phyloP scores from a whole-genome alignment of 192 early-diverging fungal genomes.

The Chytriomyces sp. region DNA sequence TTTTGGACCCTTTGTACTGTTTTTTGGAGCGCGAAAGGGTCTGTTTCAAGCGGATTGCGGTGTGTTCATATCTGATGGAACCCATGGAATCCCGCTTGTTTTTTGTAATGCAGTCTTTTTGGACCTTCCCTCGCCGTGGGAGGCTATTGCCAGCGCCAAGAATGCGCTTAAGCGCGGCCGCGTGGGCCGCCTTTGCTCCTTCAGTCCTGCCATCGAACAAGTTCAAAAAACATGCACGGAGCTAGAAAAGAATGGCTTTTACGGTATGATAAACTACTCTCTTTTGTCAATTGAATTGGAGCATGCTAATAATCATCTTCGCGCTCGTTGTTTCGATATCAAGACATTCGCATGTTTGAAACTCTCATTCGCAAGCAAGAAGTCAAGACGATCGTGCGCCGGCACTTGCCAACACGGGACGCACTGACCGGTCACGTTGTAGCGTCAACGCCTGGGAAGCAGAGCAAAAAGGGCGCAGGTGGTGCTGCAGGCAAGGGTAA shows the following conservation, averaged over 20 bases:
- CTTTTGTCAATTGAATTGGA: background rate
- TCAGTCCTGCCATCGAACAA: conserved; percentile 97
- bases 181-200: conserved; percentile 88
- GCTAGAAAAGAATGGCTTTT: conserved; percentile 81
- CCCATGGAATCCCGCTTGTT: background rate
- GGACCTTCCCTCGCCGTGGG: conserved; percentile 97
- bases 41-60: too few species aligned
- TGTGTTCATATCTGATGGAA: too few species aligned
- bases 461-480: conserved; percentile 25
- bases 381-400: conserved; percentile 60
- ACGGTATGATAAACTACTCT: conserved; percentile 51
- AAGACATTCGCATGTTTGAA: conserved; percentile 90
- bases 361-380: conserved; percentile 83
- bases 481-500: conserved; percentile 38
- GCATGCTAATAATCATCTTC: background rate
- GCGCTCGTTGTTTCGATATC: background rate
- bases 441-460: conserved; percentile 58
- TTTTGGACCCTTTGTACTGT: background rate
- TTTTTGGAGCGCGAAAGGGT: background rate
- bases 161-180: conserved; percentile 76
- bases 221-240: conserved; percentile 78
- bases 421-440: background rate
- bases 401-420: conserved; percentile 55
- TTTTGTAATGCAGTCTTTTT: conserved; percentile 71
- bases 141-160: conserved; percentile 84